Base-by-base conservation (phyloP, 345 rosid genomes). In the Lumnitzera racemosa region DNA sequence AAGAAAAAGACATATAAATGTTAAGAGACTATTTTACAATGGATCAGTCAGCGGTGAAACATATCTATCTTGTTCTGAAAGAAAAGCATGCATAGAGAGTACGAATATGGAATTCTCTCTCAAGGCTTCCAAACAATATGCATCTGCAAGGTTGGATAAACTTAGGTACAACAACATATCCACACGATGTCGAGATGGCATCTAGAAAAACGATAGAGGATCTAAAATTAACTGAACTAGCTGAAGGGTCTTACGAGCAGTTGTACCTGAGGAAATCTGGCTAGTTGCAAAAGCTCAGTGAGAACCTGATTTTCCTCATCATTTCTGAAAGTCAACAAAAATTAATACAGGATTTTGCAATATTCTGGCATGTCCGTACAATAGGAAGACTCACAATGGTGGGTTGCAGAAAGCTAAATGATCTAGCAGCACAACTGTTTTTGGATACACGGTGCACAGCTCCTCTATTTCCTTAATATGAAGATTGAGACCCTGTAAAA, bases 341-440 rank as follows among this genome's bases (percentile, higher is more conserved):
- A 24, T 23, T 16, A 27, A 47, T 11, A 29, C 36, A 16, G 31
- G 20, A 59, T n/a, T 41, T 25, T 12, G 47, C 23, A 46, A 46
- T 15, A 47, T 47, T 48, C 29, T 2, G 15, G 20, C 20, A 56
- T 47, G 13, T 25, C 46, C 15, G 46, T 66, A 43, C 47, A 11
- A 55, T 23, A 62, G 64, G 49, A 24, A 49, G 57, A 48, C 89
- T 81, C 61, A 89, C 89, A n/a, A 61, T 64, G 88, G 90, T 29
- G 85, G 88, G 77, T 74, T 89, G 90, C 96, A 89, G 76, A 92
- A 92, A 76, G 87, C 94, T 53, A 91, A 72, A 67, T 92, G 96
- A 80, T 92, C 96, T 24, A 92, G 82, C 60, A 92, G 59, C 47
- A 82, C 94, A 53, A 27, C 59, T 5, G 98, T 92, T 25, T 83